These are phyloP conservation scores for Scedosporium dehoogii DNA, from an alignment of 2,329 filamentous ascomycete genomes.

Conservation along the genomic window DNA sequence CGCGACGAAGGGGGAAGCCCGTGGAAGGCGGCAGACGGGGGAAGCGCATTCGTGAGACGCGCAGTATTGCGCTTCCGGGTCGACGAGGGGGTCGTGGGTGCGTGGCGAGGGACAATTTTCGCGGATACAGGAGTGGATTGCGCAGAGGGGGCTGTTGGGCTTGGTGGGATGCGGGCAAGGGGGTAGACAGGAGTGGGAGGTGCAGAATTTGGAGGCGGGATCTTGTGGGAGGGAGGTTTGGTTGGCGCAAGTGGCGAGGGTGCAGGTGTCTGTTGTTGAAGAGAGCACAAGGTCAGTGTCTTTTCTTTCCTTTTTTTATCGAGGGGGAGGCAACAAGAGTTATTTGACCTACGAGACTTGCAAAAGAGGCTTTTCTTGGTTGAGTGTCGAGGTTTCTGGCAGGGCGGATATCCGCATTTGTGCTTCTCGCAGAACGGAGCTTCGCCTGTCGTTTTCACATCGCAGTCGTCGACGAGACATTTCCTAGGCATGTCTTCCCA, in stretches of 20 bases:
- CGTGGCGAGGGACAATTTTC: conserved; percentile 9
- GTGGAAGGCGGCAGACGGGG: background rate
- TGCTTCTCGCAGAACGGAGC: conserved; percentile 7
- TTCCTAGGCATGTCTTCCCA: background rate
- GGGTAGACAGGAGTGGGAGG: conserved; percentile 9
- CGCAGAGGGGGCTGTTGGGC: conserved; percentile 8
- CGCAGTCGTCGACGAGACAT: conserved; percentile 1
- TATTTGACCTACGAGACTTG: conserved; percentile 6
- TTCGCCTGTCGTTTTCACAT: background rate
- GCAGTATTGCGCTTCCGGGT: conserved; percentile 8
- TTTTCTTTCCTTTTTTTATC: background rate
- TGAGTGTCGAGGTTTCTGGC: conserved; percentile 8
- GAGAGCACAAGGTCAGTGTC: background rate
- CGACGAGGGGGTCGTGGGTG: conserved; percentile 7
- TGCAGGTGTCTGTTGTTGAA: conserved; percentile 8
- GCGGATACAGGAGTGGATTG: conserved; percentile 8
- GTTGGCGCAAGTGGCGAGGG: conserved; percentile 5
- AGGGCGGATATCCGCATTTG: conserved; percentile 8
- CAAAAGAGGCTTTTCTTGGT: conserved; percentile 7
- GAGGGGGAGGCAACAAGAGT: background rate
- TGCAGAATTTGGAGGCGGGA: conserved; percentile 7
- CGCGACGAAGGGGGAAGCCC: background rate
- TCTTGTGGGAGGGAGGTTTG: conserved; percentile 6
- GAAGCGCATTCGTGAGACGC: conserved; percentile 8
- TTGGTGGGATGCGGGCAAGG: conserved; percentile 7